Base-by-base conservation (phyloP, 176 grass and related monocot genomes). In the Hyparrhenia diplandra region DNA sequence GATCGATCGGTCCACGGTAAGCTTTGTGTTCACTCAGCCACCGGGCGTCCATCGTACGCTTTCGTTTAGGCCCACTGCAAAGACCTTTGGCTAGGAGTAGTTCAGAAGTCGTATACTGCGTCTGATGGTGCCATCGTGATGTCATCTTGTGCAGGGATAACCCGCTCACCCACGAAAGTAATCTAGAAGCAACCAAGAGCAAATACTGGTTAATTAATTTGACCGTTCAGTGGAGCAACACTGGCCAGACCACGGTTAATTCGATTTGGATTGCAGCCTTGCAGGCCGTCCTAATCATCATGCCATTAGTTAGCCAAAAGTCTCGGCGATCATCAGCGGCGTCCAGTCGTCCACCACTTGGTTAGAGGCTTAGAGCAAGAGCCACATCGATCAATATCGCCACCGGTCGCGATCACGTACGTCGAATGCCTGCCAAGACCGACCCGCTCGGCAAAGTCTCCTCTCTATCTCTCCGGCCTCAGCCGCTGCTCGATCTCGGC, bases 121-220 rank as follows among this genome's bases (percentile, higher is more conserved):
- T 71, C 42, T 30, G 42, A 35, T 35, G 0, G 23, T 5, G 28
- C 28, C 32, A 46, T 64, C 4, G 13, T 67, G 35, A 41, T 58
- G 67, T 72, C 27, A 40, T n/a, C 9, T 29, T 42, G 58, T 47
- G 14, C 5, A 49, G 42, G 42, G 43, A 46, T 46, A 46, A 37
- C 36, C 36, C 47, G 6, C 17, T 7, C 46, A 18, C 17, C 23
- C 35, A 37, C 49, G 13, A n/a, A 28, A 54, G 58, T 21, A 54
- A 76, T 77, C 65, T 64, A 82, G 42, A 77, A 32, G 54, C 20
- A 27, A 82, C 5, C 5, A n/a, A 82, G 77, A 45, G 43, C 66
- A 72, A 70, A 25, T 11, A 39, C 20, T 9, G 14, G 23, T 17
- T 30, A 60, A 40, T 8, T 41, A 64, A 46, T 20, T n/a, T n/a